Percentiles rank a stretch among this genome's conserved stretches.
phyloP scores from a whole-genome alignment of 1,284 basidiomycete genomes.

The Heterobasidion irregulare region DNA sequence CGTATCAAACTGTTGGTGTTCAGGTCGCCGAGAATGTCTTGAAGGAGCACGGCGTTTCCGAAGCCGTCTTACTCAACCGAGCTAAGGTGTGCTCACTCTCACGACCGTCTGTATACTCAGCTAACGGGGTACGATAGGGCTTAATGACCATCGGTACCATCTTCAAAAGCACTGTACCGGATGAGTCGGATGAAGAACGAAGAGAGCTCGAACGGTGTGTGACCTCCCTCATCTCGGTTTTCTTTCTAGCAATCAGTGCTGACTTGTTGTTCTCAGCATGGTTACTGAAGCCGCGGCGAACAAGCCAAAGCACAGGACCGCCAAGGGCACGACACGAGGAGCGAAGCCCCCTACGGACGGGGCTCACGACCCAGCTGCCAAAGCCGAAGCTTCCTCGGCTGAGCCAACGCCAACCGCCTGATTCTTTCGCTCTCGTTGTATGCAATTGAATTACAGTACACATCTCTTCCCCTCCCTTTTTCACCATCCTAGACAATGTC shows the following conservation, averaged over 20 bases:
- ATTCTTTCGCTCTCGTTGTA: not conserved
- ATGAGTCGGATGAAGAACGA: constrained; percentile 87
- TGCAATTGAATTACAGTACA: too few relatives aligned
- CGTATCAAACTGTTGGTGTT: not conserved
- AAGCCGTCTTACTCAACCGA: constrained; percentile 65
- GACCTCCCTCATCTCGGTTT: not conserved
- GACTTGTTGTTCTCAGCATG: constrained; percentile 34
- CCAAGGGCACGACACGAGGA: not conserved
- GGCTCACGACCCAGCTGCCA: not conserved
- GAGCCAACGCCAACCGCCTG: not conserved
- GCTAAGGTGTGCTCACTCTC: constrained; percentile 57
- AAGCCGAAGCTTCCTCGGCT: not conserved
- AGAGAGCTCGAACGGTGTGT: constrained; percentile 82
- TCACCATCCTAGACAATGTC: too few relatives aligned
- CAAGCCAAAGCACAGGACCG: not conserved
- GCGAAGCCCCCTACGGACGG: not conserved
- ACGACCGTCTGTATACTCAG: not conserved
- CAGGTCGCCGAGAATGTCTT: constrained; percentile 77
- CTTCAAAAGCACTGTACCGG: constrained; percentile 77
- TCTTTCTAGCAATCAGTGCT: not conserved
- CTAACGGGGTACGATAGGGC: constrained; percentile 36
- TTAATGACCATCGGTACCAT: constrained; percentile 78
- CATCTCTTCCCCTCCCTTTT: too few relatives aligned
- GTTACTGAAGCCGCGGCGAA: constrained; percentile 53
- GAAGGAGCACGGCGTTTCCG: constrained; percentile 66